A percentile compares a stretch with the other conserved stretches of the same genome.
These are phyloP conservation scores for Lithospermum erythrorhizon DNA, from an alignment of 257 asterid genomes.

Conservation along the genomic window DNA sequence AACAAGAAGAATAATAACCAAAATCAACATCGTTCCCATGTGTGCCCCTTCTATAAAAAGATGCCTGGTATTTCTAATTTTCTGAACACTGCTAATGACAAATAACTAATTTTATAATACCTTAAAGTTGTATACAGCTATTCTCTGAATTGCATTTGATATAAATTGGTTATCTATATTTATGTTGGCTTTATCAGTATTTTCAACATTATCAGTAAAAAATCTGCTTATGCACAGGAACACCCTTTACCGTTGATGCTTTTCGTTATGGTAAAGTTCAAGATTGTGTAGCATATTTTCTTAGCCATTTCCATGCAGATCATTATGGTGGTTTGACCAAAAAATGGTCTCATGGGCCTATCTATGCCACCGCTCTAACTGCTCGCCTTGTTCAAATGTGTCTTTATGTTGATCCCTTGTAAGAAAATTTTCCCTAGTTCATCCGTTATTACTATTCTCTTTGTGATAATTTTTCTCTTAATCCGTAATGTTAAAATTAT, in stretches of 20 bases:
- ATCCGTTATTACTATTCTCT: neutral
- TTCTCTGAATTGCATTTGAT: neutral
- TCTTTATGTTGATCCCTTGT: slow-evolving; percentile 17
- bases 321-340: slow-evolving; percentile 20
- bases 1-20: neutral
- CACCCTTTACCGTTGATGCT: slow-evolving; percentile 25
- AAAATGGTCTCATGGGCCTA: slow-evolving; percentile 21
- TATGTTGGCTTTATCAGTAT: neutral
- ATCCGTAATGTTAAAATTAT: neutral
- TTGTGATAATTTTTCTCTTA: neutral
- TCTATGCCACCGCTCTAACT: slow-evolving; percentile 22
- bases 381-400: slow-evolving; percentile 19
- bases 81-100: neutral
- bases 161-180: neutral
- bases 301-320: slow-evolving; percentile 23
- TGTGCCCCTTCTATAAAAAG: slow-evolving; percentile 23
- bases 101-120: neutral
- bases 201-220: neutral
- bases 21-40: neutral
- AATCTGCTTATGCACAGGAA: slow-evolving; percentile 13
- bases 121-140: neutral
- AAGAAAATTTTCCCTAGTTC: neutral
- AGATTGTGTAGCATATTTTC: slow-evolving; percentile 16
- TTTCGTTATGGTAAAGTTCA: slow-evolving; percentile 17
- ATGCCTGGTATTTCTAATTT: slow-evolving; percentile 8